Conservation (phyloP, 805 yeast genomes). For the Lipomyces chichibuensis region DNA sequence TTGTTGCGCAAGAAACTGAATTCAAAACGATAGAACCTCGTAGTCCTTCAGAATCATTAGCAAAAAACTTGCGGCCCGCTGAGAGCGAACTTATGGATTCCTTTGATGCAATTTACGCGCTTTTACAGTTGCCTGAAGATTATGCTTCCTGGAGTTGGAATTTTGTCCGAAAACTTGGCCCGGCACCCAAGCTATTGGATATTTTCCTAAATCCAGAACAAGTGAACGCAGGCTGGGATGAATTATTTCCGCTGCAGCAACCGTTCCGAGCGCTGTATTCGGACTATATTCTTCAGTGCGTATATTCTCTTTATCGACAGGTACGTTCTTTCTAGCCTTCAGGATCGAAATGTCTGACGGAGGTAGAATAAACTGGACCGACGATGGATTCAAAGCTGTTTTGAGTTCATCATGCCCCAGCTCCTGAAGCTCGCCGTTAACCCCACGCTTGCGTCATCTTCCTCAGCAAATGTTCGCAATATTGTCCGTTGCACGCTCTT, state of each 20-base stretch:
- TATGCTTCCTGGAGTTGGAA: conserved; percentile 15
- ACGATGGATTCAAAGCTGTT: conserved; percentile 9
- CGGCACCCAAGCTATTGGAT: conserved; percentile 9
- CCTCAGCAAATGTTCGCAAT: conserved; percentile 4
- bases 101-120: conserved; percentile 10
- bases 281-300: conserved; percentile 10
- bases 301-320: conserved; percentile 6
- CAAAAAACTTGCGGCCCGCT: conserved; percentile 6
- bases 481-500: conserved; percentile 16
- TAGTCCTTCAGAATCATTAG: neutral
- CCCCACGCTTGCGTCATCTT: conserved; percentile 7
- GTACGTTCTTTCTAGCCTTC: neutral
- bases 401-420: conserved; percentile 6
- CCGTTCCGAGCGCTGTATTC: conserved; percentile 24
- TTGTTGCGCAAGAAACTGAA: neutral
- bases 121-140: conserved; percentile 21
- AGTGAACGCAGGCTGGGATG: conserved; percentile 13
- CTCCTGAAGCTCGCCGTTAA: conserved; percentile 9
- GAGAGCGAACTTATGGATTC: conserved; percentile 16
- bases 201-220: conserved; percentile 12
- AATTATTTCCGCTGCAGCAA: conserved; percentile 12
- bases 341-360: neutral
- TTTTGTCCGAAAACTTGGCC: conserved; percentile 14
- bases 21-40: neutral
- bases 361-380: neutral